Base-by-base conservation (phyloP, 257 asterid species). In the Solanum chiquidenum region DNA sequence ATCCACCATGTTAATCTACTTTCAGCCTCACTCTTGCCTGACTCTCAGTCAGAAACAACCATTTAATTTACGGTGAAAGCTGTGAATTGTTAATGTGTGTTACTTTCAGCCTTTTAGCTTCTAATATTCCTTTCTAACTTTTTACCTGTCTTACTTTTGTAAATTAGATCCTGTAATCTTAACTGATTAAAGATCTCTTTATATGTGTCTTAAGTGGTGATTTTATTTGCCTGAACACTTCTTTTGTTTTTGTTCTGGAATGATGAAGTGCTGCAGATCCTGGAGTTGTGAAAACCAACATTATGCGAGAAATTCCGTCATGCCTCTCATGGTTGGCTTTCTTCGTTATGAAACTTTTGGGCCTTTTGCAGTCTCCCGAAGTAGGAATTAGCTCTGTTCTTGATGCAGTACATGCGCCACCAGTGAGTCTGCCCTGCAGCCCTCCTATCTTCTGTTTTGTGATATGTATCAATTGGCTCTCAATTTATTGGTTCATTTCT, bases 371-470 rank as follows among this genome's bases (percentile, higher is more conserved):
- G 88, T 87, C 95, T 42, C 90, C 98, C 29, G 95, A 93, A 88
- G 90, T 79, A 55, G 98, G 97, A 37, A 93, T 89, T 46, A 31
- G 86, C 88, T 90, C 98, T 33, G 91, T 96, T 68, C 86, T 94
- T 49, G 98, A 95, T 88, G 99, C 98, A 18, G 98, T 96, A 60
- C 95, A 94, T 77, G 97, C 98, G 33, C 95, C 96, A 84, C 94
- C 98, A 4, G 99, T 96, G 88, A 91, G 97, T 90, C 52, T 80
- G 4, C 55, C 11, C 25, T 55, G 64, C n/a, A 20, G 25, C 64
- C 27, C 29, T 25, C 9, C n/a, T 46, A 5, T 46, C 20, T 46
- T 80, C 42, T 80, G 42, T 80, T 80, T 46, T 46, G 18, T 80
- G 29, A 46, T 79, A 46, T 64, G 34, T 55, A 62, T 37, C 82